Base-by-base conservation (phyloP, 345 rosid genomes). In the Gossypium mustelinum region DNA sequence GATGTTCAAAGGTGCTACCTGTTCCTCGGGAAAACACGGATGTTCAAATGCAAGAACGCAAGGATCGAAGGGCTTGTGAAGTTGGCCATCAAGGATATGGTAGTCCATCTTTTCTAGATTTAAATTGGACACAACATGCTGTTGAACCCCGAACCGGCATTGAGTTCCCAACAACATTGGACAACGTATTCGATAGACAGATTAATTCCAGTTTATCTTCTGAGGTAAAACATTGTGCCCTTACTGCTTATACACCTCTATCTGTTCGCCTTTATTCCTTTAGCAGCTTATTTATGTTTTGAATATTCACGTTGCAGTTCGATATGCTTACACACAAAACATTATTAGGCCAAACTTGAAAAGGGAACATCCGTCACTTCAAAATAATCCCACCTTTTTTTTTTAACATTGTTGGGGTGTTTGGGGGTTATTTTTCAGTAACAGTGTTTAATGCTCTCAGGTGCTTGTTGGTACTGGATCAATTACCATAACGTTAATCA, bases 381-480 rank as follows among this genome's bases (percentile, higher is more conserved):
- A 41, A 10, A 13, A 10, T 17, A 39, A 41, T 9, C 48, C 41
- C 16, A 25, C 7, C 61, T 11, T 54, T 34, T 48, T 5, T 6
- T 6, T 20, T 20, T 20, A 5, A 52, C 22, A 54, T 34, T 54
- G 62, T 69, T 50, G 59, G 60, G 17, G 16, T 34, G 22, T 69
- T 69, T 2, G 25, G 59, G 59, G 24, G 39, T 41, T 17, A 3
- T 48, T 48, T 25, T 50, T 12, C 57, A 24, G 16, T 68, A 71
- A n/a, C 44, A 20, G 34, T 44, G 64, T 82, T 47, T 18, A 56
- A 7, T 76, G 70, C 50, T 79, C 79, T 70, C 88, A 92, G 97
- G 90, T 92, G 74, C 98, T 92, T 87, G 97, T 94, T 75, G 97
- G 94, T 79, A 92, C 94, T 82, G 98, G 98, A 67, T 92, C 94